These are phyloP conservation scores for Pseudogymnoascus sp. DNA, from an alignment of 2,329 filamentous ascomycete species.

Conservation along the genomic window DNA sequence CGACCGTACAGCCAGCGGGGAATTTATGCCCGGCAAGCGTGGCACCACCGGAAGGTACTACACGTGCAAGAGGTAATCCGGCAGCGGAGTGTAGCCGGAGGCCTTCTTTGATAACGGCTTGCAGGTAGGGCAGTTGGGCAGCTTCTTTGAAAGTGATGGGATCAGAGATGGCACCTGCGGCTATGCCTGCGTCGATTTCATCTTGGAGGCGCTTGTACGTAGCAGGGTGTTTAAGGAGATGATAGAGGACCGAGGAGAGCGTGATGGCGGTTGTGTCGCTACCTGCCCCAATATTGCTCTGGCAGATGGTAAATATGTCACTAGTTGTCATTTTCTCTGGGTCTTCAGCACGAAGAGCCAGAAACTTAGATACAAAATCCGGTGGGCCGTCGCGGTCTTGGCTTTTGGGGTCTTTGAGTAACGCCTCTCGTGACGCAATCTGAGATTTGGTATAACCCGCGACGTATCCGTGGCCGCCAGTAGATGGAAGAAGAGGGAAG, in stretches of 20 bases:
- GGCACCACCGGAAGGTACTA: conserved; percentile 37
- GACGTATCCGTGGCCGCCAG: conserved; percentile 17
- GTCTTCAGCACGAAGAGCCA: conserved; percentile 30
- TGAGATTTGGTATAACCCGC: conserved; percentile 14
- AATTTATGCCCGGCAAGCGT: conserved; percentile 35
- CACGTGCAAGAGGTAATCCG: conserved; percentile 40
- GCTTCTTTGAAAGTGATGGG: conserved; percentile 22
- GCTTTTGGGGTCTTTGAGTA: conserved; percentile 14
- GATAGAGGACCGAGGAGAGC: conserved; percentile 26
- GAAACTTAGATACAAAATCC: conserved; percentile 36
- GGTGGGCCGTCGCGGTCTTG: conserved; percentile 18
- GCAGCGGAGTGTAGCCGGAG: conserved; percentile 36
- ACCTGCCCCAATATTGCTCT: conserved; percentile 24
- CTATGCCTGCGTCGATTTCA: conserved; percentile 29
- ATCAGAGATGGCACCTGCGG: conserved; percentile 10
- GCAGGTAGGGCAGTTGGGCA: conserved; percentile 22
- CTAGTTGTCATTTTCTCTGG: conserved; percentile 26
- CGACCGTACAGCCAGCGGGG: conserved; percentile 34
- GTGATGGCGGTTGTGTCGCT: conserved; percentile 31
- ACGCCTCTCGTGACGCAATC: conserved; percentile 15
- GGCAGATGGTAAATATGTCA: conserved; percentile 25
- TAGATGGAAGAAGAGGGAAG: conserved; percentile 22
- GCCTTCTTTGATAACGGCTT: conserved; percentile 29
- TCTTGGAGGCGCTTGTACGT: conserved; percentile 28
- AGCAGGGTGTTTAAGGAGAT: conserved; percentile 22